Evolutionary conservation across 2,329 filamentous ascomycete species (phyloP), one percentile per base, ranked within the genome.

Genomic region (Alternaria angustiovoidea): DNA sequence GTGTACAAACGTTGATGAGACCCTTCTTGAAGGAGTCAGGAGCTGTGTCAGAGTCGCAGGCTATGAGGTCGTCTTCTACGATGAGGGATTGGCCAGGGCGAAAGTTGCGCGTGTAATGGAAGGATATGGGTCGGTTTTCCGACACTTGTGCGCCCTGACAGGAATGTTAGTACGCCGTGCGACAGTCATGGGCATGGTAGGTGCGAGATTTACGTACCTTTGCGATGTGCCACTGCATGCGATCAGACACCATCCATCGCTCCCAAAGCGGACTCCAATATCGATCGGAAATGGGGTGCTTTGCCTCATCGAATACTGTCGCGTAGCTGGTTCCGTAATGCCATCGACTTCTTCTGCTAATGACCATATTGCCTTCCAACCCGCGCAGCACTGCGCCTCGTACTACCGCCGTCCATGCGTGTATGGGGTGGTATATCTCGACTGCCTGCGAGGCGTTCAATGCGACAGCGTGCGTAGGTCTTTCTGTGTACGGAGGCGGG

Each of bases 41-140:
- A 6, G 88, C 89, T 53, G 84, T 83, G 63, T 93, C 90, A 4
- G 86, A 84, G 57, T 91, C 90, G 69, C 89, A 92, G 4, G 89
- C 90, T 61, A 94, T 92, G 38, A 94, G 81, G 70, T 94, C 91
- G 77, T 94, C 91, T 52, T 91, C 91, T 6, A 94, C 91, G 4
- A 92, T 79, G 7, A 93, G 85, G 0, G 89, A 91, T 77, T 94
- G 91, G 0, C 90, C 89, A 0, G 91, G 90, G 1, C 91, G 87
- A 80, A 94, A 94, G 78, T 94, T 94, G 62, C 91, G 89, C 3
- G 91, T 94, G 79, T 94, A 94, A 81, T 94, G 91, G 79, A 94
- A 94, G 2, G 90, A 90, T 59, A 94, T 89, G 0, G 91, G 91
- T 1, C 86, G 84, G 1, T 88, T 81, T n/a, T 91, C 89, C 7